Evolutionary conservation across 2,329 filamentous ascomycete species (phyloP).

Genomic region (Cadophora luteo-olivacea): DNA sequence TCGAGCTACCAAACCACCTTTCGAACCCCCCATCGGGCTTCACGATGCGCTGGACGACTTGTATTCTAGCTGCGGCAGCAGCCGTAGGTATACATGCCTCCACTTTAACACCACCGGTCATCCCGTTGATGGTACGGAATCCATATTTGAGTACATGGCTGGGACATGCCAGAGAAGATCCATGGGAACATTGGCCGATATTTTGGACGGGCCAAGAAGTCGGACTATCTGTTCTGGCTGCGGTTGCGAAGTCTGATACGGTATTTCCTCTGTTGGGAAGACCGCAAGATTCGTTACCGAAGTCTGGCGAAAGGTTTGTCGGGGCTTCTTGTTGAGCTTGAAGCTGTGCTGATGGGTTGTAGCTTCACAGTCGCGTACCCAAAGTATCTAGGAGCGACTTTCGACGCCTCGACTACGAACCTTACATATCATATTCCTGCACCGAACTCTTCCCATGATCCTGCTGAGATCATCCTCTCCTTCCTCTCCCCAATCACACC

Average conservation of each 20-base stretch:
- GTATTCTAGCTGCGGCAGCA: conserved; percentile 40
- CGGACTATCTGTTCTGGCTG: conserved; percentile 68
- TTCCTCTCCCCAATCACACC: conserved; percentile 51
- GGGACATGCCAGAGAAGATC: conserved; percentile 70
- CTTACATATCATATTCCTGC: conserved; percentile 67
- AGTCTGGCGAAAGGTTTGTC: conserved; percentile 46
- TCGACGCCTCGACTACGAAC: conserved; percentile 75
- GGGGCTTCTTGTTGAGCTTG: background rate
- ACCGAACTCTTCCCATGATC: conserved; percentile 45
- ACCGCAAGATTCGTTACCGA: conserved; percentile 66
- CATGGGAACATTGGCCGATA: conserved; percentile 87
- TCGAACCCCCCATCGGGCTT: background rate
- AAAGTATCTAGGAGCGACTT: conserved; percentile 64
- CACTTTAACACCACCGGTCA: conserved; percentile 60
- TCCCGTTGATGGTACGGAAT: conserved; percentile 64
- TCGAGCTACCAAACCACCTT: background rate
- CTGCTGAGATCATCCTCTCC: conserved; percentile 63
- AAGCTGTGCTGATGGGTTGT: conserved; percentile 16
- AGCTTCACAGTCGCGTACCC: conserved; percentile 66
- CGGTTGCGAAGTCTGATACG: conserved; percentile 62
- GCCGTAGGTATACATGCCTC: conserved; percentile 52
- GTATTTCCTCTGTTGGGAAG: conserved; percentile 71
- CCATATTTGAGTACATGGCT: conserved; percentile 69
- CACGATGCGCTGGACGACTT: conserved; percentile 43
- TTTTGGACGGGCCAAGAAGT: conserved; percentile 78